These are phyloP conservation scores for Epichloe gansuensis DNA, from an alignment of 2,329 filamentous ascomycete species.

Conservation along the genomic window DNA sequence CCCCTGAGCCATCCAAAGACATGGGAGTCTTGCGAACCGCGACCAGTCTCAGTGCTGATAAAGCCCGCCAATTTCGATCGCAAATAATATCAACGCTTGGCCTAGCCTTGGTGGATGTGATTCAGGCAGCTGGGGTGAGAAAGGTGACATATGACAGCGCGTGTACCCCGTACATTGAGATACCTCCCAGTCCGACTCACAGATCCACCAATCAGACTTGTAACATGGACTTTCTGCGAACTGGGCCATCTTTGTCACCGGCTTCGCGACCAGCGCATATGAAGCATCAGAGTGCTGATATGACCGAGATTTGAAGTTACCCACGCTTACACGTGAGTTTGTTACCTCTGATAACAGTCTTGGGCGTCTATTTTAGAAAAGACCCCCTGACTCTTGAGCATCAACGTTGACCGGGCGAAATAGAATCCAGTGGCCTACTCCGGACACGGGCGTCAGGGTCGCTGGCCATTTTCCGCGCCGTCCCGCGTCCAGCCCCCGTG, in stretches of 20 bases:
- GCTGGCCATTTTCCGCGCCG: slow-evolving; percentile 1
- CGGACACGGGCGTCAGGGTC: background rate
- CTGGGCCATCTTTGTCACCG: background rate
- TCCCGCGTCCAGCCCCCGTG: background rate
- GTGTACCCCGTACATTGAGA: slow-evolving; percentile 8
- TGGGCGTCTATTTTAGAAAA: too few relatives aligned
- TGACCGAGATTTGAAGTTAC: background rate
- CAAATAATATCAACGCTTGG: slow-evolving; percentile 12
- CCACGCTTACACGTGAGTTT: background rate
- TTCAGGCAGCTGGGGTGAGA: slow-evolving; percentile 3
- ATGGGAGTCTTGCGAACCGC: background rate
- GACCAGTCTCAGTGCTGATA: background rate
- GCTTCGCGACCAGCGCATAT: background rate
- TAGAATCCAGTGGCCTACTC: too few relatives aligned
- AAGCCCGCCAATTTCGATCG: background rate
- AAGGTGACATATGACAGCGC: slow-evolving; percentile 12
- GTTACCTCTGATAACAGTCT: background rate
- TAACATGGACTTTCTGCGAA: background rate
- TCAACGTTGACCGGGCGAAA: background rate
- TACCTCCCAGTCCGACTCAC: slow-evolving; percentile 7
- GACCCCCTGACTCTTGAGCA: too few relatives aligned
- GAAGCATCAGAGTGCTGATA: background rate
- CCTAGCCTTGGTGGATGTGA: slow-evolving; percentile 10
- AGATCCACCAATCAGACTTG: background rate
- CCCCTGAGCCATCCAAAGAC: background rate